Base-by-base conservation (phyloP, 2,329 filamentous ascomycete species). In the Cytospora piceicola region DNA sequence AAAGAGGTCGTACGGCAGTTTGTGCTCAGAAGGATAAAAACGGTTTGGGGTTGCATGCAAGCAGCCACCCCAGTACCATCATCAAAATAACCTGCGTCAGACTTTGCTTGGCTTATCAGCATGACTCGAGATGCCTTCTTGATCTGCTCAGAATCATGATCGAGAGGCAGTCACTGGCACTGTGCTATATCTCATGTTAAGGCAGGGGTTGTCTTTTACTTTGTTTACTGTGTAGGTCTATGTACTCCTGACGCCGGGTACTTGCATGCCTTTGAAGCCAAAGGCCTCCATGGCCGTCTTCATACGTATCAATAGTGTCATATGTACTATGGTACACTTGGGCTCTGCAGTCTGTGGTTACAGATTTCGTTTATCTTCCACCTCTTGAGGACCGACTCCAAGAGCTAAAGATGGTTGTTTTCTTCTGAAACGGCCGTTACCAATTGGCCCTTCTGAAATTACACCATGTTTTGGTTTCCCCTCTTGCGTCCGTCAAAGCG, bases 371-470 rank as follows among this genome's bases (percentile, higher is more conserved):
- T 42, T 17, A 9, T 42, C 20, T 42, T n/a, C 39, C 39, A 14
- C 15, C 4, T 5, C 32, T 27, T 39, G 24, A 29, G 2, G 34
- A n/a, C 11, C 15, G 20, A 36, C 15, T 30, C 56, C 34, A 30
- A 32, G 20, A 7, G 51, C 65, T 53, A 61, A 42, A 52, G 61
- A 64, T 64, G 20, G 24, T 22, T 53, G 60, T 65, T 39, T 63
- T 46, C 52, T 14, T n/a, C 54, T 6, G 24, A 3, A 30, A 49
- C 61, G 39, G 17, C 42, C 36, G 46, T 4, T 34, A 27, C 17
- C 15, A 57, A 51, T 46, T 42, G 20, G 34, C 46, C 8, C n/a
- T 24, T 30, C 22, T 22, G 8, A 14, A 1, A 27, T 46, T 24
- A 46, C 30, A 22, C 2, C 42, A 46, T 7, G 2, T 39, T 17